phyloP scores from a whole-genome alignment of 73 alveolate genomes.

The Symbiodinium pilosum region DNA sequence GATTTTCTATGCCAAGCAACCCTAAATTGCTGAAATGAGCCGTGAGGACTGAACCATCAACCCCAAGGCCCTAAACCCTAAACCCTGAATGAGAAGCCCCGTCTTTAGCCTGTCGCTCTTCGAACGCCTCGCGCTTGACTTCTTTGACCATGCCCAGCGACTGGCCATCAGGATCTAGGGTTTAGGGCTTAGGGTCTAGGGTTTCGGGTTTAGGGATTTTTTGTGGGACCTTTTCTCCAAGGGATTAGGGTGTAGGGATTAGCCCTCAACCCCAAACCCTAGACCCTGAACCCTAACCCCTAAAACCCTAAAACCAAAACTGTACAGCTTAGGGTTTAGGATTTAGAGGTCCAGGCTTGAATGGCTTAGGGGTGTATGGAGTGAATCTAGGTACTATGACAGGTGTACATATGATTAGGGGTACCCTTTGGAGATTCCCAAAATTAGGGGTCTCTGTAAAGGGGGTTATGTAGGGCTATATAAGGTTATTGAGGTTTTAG shows the following conservation, averaged over 20 bases:
- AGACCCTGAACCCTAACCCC: neutral
- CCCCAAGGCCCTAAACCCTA: no score
- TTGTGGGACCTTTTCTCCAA: neutral
- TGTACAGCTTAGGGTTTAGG: neutral
- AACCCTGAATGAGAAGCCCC: neutral
- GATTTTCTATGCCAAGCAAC: no score
- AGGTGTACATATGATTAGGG: no score
- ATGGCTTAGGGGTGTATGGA: neutral
- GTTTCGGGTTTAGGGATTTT: no score
- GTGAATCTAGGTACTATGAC: no score
- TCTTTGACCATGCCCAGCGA: slow-evolving; percentile 85
- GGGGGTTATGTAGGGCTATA: no score
- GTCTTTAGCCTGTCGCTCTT: slow-evolving; percentile 44
- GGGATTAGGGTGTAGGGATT: neutral
- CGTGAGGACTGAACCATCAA: no score
- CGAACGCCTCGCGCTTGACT: slow-evolving; percentile 57
- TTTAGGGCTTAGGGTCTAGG: no score
- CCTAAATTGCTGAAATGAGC: no score
- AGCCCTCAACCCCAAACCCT: neutral
- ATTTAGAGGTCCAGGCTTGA: neutral
- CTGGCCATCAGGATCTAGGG: neutral
- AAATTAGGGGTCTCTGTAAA: no score
- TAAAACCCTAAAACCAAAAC: neutral
- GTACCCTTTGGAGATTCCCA: no score
- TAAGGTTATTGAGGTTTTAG: no score